Evolutionary conservation across 768 basidiomycete species (phyloP).

Genomic region (Sporobolomyces pararoseus): DNA sequence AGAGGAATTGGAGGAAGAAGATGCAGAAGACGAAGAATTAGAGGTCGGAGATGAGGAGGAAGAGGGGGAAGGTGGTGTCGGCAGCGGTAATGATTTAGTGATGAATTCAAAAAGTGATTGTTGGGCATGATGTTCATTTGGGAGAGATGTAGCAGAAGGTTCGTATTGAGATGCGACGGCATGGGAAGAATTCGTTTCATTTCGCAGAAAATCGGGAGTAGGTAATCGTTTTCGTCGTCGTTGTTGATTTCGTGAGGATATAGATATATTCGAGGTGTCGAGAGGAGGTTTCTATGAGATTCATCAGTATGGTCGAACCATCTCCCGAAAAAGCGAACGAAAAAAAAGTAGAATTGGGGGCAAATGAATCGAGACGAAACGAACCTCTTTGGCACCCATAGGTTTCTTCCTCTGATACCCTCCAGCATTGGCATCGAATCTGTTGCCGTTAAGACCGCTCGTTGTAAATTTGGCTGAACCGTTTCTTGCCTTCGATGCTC

Average conservation of each 20-base stretch:
- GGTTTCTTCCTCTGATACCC: conserved; percentile 21
- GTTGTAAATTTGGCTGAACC: too few relatives aligned
- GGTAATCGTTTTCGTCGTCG: conserved; percentile 4
- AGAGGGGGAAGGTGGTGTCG: background rate
- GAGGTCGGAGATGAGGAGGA: too few relatives aligned
- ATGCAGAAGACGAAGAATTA: background rate
- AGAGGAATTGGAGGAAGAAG: background rate
- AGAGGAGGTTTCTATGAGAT: background rate
- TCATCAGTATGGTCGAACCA: conserved; percentile 8
- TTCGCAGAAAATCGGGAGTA: background rate
- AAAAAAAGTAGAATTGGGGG: too few relatives aligned
- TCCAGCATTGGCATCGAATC: too few relatives aligned
- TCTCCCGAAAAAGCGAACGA: background rate
- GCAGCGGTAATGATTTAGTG: background rate
- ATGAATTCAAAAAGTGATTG: background rate
- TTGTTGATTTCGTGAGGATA: background rate
- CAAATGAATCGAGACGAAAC: background rate
- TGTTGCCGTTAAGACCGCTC: too few relatives aligned
- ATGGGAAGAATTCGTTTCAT: background rate
- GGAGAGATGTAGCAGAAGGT: background rate
- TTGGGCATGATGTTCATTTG: background rate
- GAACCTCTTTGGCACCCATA: conserved; percentile 19
- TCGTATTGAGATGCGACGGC: background rate
- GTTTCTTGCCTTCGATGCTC: background rate
- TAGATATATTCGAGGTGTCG: background rate